These are phyloP conservation scores for Solanum ahanhuiri DNA, from an alignment of 257 asterid species.

Conservation along the genomic window DNA sequence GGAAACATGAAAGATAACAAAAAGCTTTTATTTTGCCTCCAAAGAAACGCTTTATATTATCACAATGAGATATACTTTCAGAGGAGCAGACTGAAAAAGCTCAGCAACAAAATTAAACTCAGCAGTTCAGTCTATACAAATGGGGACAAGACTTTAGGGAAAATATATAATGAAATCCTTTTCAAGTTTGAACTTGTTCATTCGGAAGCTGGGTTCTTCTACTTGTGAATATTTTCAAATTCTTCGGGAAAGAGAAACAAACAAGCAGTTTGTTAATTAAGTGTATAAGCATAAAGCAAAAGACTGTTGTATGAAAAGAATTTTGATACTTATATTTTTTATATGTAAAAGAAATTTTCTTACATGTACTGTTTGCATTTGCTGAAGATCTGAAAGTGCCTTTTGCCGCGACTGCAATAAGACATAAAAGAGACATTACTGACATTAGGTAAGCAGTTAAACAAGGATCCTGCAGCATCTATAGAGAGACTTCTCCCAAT, in stretches of 20 bases:
- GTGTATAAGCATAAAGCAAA: not conserved
- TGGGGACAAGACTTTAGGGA: not conserved
- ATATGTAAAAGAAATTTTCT: slow-evolving; percentile 16
- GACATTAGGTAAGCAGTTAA: not conserved
- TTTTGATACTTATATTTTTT: not conserved
- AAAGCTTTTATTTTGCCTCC: not conserved
- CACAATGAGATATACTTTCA: not conserved
- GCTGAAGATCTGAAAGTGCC: slow-evolving; percentile 77
- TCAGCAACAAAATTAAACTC: not conserved
- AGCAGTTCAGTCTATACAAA: not conserved
- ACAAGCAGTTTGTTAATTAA: not conserved
- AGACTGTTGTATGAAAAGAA: not conserved
- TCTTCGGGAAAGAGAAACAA: not conserved
- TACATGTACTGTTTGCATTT: slow-evolving; percentile 90
- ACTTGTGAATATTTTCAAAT: not conserved
- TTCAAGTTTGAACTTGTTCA: not conserved
- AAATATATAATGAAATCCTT: not conserved
- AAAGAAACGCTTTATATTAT: not conserved
- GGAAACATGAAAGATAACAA: not conserved
- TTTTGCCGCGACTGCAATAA: slow-evolving; percentile 88
- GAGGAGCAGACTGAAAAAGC: not conserved
- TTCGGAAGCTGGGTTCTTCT: not conserved
- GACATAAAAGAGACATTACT: not conserved
- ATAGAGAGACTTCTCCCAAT: not conserved
- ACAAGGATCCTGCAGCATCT: not conserved